Percentiles rank a stretch among this genome's conserved stretches.
These are phyloP conservation scores for Ettlia oleoabundans DNA, from an alignment of 139 green algal species.

Conservation along the genomic window DNA sequence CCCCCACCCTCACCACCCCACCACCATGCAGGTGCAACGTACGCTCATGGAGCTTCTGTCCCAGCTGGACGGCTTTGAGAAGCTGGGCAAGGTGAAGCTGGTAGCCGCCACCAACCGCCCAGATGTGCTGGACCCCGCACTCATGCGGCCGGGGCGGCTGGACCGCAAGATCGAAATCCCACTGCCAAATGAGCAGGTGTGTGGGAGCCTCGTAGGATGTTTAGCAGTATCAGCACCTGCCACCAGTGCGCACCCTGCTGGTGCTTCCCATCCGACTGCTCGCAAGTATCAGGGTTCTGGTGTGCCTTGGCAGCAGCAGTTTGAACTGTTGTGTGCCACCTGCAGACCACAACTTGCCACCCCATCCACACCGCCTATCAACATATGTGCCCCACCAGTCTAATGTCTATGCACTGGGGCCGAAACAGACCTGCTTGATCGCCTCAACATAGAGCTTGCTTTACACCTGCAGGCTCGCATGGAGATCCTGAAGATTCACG, in stretches of 20 bases:
- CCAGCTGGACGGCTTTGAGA: constrained; percentile 99
- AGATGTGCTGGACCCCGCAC: constrained; percentile 97
- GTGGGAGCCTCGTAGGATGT: constrained; percentile 57
- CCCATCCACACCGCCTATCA: not conserved
- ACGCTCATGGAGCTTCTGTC: constrained; percentile 99
- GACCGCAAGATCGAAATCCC: constrained; percentile 99
- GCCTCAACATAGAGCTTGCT: not conserved
- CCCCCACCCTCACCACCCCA: not conserved
- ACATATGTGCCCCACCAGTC: not conserved
- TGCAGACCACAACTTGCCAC: not conserved
- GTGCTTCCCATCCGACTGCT: no score
- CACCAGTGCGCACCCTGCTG: not conserved
- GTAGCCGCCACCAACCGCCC: constrained; percentile 95
- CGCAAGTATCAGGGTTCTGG: no score
- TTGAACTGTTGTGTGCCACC: not conserved
- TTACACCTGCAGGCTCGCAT: constrained; percentile 76
- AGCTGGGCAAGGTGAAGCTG: constrained; percentile 96
- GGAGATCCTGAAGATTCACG: constrained; percentile 99
- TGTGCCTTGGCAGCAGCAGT: not conserved
- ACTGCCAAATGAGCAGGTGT: constrained; percentile 96
- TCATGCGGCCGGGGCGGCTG: constrained; percentile 94
- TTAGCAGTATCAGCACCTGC: no score
- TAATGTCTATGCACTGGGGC: no score
- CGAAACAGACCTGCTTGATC: not conserved
- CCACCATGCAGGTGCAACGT: constrained; percentile 80